These are phyloP conservation scores for Jamesozyma jinghongensis DNA, from an alignment of 805 yeast species.

Conservation along the genomic window DNA sequence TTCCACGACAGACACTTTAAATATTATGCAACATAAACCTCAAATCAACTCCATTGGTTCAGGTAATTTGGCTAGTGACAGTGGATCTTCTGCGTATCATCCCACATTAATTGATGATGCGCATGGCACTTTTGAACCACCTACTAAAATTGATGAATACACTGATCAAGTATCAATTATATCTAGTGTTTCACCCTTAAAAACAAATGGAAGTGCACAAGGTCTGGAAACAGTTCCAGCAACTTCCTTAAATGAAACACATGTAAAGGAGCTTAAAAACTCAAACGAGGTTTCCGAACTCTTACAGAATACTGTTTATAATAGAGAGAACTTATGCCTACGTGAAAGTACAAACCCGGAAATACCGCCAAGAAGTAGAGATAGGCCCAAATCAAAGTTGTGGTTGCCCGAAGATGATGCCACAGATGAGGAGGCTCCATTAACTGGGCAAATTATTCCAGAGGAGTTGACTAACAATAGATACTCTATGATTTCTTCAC, in stretches of 20 bases:
- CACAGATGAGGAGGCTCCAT: neutral
- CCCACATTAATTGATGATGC: neutral
- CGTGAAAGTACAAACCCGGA: slow-evolving; percentile 22
- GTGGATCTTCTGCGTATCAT: slow-evolving; percentile 6
- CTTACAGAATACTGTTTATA: slow-evolving; percentile 12
- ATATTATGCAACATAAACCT: slow-evolving; percentile 7
- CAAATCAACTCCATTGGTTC: slow-evolving; percentile 15
- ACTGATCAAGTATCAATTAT: slow-evolving; percentile 1
- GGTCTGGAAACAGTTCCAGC: no score
- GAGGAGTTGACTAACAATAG: neutral
- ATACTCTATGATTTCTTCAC: slow-evolving; percentile 1
- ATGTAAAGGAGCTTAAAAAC: no score
- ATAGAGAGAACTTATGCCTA: slow-evolving; percentile 4
- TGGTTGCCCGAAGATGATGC: neutral
- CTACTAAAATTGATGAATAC: neutral
- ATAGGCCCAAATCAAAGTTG: slow-evolving; percentile 26
- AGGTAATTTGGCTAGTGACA: slow-evolving; percentile 18
- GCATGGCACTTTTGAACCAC: neutral
- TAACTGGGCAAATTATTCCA: no score
- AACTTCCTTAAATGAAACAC: no score
- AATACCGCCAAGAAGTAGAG: slow-evolving; percentile 28
- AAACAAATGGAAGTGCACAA: no score
- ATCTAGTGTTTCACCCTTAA: slow-evolving; percentile 19
- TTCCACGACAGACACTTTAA: neutral
- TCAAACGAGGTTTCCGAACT: no score